Percentiles rank a stretch among this genome's conserved stretches.
phyloP scores from a whole-genome alignment of 225 moss, liverwort and hornwort genomes.

The Thuidium tamariscinum region DNA sequence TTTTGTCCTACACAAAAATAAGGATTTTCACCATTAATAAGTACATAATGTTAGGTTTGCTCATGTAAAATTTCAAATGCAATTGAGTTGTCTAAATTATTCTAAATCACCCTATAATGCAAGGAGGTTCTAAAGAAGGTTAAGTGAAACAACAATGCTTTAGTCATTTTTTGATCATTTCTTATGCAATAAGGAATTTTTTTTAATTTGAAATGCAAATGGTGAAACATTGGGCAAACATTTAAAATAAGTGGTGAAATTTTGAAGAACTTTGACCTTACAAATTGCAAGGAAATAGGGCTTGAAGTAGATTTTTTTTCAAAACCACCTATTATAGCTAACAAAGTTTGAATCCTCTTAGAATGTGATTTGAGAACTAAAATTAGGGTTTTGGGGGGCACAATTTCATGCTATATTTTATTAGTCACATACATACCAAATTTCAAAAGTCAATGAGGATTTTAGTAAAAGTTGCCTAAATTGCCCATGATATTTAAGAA shows the following conservation, averaged over 20 bases:
- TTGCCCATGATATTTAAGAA: rapidly evolving
- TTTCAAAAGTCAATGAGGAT: background rate
- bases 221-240: background rate
- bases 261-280: background rate
- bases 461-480: background rate
- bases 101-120: background rate
- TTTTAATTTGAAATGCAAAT: background rate
- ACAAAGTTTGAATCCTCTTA: background rate
- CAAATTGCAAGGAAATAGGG: background rate
- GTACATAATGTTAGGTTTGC: background rate
- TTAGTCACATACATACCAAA: background rate
- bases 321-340: rapidly evolving
- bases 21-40: background rate
- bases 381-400: too few species aligned
- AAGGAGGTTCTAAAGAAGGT: too few species aligned
- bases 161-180: background rate
- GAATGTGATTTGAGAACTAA: background rate
- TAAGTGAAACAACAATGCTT: background rate
- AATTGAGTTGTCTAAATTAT: too few species aligned
- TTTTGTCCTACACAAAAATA: background rate
- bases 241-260: background rate
- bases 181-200: background rate
- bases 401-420: background rate
- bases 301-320: background rate
- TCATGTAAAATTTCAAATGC: background rate